Base-by-base conservation (phyloP, 2,329 filamentous ascomycete species). In the Aureobasidium sp. region DNA sequence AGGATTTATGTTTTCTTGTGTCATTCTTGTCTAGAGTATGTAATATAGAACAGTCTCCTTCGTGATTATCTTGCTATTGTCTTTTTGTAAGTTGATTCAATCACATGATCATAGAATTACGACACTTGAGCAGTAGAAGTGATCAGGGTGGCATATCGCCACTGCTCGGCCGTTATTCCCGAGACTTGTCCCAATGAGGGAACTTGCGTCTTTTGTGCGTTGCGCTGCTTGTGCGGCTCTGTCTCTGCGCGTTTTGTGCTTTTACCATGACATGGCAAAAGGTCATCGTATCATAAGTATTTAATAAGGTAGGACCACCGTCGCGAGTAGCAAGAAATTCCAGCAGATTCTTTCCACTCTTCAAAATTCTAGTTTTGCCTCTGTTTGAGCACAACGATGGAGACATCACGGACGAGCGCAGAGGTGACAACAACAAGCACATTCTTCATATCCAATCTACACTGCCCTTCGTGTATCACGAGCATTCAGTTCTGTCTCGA, bases 391-490 rank as follows among this genome's bases (percentile, higher is more conserved):
- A 17, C 27, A 16, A 32, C 17, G 17, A 44, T 44, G 41, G 27
- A 11, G 27, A 16, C 30, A n/a, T 27, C 27, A 22, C 41, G 16
- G 17, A 30, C 41, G 17, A 44, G 4, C 17, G 25, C 7, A 10
- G 27, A 22, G 17, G 6, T 4, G 27, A 44, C 27, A 40, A 40
- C 14, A 44, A 32, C 41, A 16, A 84, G 80, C 2, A 83, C 79
- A 29, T 81, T 85, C 63, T 75, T 88, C 57, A 73, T 90, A 60
- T 79, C 77, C 57, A 89, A 90, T 66, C 75, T 90, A n/a, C 86
- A 90, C 69, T 89, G 86, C 70, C 82, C 85, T 12, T 86, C 84
- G 56, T 90, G 86, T 66, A 80, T 88, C 45, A 77, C 79, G 30
- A 75, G 77, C 59, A 88, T 90, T 63, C 75, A 81, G 62, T 71